These are phyloP conservation scores for Neurospora sp. DNA, from an alignment of 495 filamentous ascomycete species.

Conservation along the genomic window DNA sequence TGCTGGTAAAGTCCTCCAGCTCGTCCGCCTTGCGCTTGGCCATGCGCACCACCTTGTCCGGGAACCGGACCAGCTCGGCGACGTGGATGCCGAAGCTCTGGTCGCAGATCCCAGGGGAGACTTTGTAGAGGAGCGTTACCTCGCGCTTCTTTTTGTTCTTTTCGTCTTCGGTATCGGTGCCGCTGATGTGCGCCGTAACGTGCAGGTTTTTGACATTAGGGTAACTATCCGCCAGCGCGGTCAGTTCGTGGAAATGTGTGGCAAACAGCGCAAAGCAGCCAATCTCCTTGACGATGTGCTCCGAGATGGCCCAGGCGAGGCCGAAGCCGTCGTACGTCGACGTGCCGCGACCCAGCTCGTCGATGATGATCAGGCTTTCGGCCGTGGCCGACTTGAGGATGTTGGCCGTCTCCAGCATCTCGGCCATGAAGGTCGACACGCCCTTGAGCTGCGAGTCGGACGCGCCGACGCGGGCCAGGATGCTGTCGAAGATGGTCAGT, in stretches of 20 bases:
- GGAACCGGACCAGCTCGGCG: slow-evolving; percentile 95
- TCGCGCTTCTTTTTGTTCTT: slow-evolving; percentile 40
- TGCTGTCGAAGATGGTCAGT: slow-evolving; percentile 93
- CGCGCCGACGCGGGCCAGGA: slow-evolving; percentile 91
- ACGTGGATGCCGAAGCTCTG: slow-evolving; percentile 98
- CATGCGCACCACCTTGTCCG: slow-evolving; percentile 95
- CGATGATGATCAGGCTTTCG: slow-evolving; percentile 94
- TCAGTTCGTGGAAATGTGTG: slow-evolving; percentile 97
- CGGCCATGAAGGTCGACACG: slow-evolving; percentile 98
- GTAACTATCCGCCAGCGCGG: slow-evolving; percentile 74
- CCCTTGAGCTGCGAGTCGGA: slow-evolving; percentile 95
- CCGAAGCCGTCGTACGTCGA: slow-evolving; percentile 99
- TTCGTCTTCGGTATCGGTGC: slow-evolving; percentile 26
- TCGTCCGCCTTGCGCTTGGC: slow-evolving; percentile 96
- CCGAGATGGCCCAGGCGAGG: slow-evolving; percentile 95
- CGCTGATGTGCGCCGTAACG: slow-evolving; percentile 88
- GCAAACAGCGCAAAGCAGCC: slow-evolving; percentile 89
- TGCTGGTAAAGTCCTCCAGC: slow-evolving; percentile 86
- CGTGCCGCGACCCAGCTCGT: slow-evolving; percentile 95
- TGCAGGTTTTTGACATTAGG: slow-evolving; percentile 86
- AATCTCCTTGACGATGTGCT: slow-evolving; percentile 94
- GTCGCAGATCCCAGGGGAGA: slow-evolving; percentile 89
- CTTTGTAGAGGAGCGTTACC: slow-evolving; percentile 93
- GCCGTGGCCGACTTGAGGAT: slow-evolving; percentile 94
- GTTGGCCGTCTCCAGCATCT: slow-evolving; percentile 98